Conservation (phyloP, 768 basidiomycete genomes). For the Naganishia randhawae region DNA sequence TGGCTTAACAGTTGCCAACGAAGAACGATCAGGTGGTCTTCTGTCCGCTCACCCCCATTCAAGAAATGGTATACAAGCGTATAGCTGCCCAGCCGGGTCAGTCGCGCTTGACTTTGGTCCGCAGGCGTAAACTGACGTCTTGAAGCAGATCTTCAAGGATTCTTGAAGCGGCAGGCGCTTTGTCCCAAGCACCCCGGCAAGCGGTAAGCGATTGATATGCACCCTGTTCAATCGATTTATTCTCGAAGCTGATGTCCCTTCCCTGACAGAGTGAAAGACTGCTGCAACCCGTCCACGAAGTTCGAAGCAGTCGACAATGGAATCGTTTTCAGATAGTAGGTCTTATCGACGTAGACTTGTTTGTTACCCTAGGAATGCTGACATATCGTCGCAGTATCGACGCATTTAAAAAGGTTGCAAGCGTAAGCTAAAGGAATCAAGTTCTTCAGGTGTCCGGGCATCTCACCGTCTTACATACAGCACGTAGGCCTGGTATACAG, state of each 20-base stretch:
- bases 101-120: neutral
- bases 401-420: constrained; percentile 50
- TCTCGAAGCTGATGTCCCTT: neutral
- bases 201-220: neutral
- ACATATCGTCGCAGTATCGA: constrained; percentile 54
- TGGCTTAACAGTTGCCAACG: constrained; percentile 62
- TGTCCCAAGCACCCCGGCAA: constrained; percentile 10
- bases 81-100: constrained; percentile 54
- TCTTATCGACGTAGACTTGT: neutral
- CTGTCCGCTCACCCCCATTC: constrained; percentile 73
- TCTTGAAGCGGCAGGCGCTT: constrained; percentile 9
- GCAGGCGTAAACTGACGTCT: constrained; percentile 10
- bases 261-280: neutral
- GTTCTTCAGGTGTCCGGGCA: constrained; percentile 2
- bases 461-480: constrained; percentile 46
- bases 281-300: neutral
- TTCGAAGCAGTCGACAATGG: neutral
- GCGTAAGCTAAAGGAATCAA: constrained; percentile 12
- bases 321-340: constrained; percentile 7
- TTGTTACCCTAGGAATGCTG: neutral
- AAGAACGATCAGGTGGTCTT: constrained; percentile 91
- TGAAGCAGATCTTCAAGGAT: constrained; percentile 61
- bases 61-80: constrained; percentile 69
- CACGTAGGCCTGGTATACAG: constrained; percentile 83
- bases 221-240: neutral